Evolutionary conservation across 331 rosid genomes (phyloP), one percentile per base, ranked within the genome.

Genomic region (Saraca asoca): DNA sequence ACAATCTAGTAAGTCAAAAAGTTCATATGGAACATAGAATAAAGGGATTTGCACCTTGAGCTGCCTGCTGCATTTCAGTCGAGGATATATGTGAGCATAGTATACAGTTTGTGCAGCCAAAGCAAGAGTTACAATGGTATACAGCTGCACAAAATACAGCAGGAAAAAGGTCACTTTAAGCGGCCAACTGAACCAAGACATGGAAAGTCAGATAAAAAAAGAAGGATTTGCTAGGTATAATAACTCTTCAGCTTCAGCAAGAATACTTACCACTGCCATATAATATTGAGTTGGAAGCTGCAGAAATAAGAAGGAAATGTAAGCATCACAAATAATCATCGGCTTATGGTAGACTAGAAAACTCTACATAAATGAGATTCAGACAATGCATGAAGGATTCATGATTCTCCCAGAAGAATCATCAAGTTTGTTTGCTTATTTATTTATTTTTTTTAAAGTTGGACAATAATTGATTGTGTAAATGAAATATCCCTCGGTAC

Each of bases 251-350:
- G 51, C 49, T 68, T 64, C 58, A 41, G 69, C 38, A 15, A 71
- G 74, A 73, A 64, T 60, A 38, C 87, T 59, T 79, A 91, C 97
- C 91, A 78, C 51, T 75, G 97, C 97, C 79, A 33, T 84, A 54
- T 85, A 88, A 64, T 73, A 78, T 79, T 91, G 96, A 55, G 97
- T 91, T 24, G 85, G 97, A 74, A 91, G 91, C 97, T 91, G 95
- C 88, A 82, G 33, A 69, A 68, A 45, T 19, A 81, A 74, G 64
- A 54, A 73, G 41, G 68, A 14, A 77, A 88, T 51, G 5, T 24
- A 50, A 37, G 74, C 66, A 76, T 62, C 53, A 20, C 44, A 62
- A 50, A 65, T 54, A 39, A 45, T 17, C 54, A 51, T 34, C 6
- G 14, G 67, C 68, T 53, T 44, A 16, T 58, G 38, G 58, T 57